Evolutionary conservation across 208 protist genomes (phyloP).

Genomic region (Leishmania arabica): DNA sequence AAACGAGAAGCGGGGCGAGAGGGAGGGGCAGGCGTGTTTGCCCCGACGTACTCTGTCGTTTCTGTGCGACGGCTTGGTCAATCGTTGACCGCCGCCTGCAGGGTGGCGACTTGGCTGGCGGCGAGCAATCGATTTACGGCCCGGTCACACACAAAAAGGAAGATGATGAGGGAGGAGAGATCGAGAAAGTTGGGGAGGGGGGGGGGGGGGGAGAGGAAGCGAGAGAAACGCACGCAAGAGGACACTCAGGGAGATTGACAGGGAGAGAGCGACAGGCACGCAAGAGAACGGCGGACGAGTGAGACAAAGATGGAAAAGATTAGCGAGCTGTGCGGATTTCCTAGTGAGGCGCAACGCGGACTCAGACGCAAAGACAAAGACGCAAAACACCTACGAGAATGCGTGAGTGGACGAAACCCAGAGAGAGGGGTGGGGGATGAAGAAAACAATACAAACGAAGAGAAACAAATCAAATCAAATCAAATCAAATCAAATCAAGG

Average conservation of each 20-base stretch:
- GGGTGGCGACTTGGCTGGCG: not conserved
- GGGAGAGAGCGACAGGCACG: not conserved
- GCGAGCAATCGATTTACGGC: not conserved
- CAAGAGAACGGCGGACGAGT: not conserved
- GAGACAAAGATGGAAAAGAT: not conserved
- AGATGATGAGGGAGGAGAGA: too few species aligned
- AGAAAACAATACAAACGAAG: constrained; percentile 4
- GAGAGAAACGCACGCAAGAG: not conserved
- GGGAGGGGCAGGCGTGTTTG: not conserved
- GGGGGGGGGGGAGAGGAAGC: not conserved
- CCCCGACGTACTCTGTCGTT: not conserved
- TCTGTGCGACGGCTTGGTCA: not conserved
- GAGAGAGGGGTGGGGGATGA: not conserved
- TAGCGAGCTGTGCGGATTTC: not conserved
- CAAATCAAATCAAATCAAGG: not conserved
- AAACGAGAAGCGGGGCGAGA: not conserved
- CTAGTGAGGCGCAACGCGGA: too few species aligned
- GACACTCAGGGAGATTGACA: constrained; percentile 1
- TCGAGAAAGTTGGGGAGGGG: not conserved
- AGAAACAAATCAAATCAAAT: not conserved
- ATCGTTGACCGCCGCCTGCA: not conserved
- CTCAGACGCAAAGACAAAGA: too few species aligned
- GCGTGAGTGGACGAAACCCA: not conserved
- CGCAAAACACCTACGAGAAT: too few species aligned
- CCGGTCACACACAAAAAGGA: not conserved